Percentiles rank a stretch among this genome's conserved stretches.
Conservation (phyloP, 805 yeast genomes). For the Starmerella apis region DNA sequence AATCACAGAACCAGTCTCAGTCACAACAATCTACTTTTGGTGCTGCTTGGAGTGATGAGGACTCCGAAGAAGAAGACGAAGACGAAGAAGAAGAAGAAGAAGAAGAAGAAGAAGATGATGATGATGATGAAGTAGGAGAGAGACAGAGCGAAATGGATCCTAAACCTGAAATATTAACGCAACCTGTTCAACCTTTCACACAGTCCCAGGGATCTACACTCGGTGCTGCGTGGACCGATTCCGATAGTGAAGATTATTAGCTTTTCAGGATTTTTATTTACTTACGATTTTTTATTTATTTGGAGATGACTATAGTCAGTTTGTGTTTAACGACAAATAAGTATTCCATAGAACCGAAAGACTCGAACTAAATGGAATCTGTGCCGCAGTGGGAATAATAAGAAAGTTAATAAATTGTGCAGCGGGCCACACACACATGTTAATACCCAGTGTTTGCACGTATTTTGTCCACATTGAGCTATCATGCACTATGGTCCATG, state of each 20-base stretch:
- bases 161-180: too few relatives aligned
- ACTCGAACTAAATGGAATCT: slow-evolving; percentile 83
- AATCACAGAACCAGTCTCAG: not conserved
- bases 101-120: too few relatives aligned
- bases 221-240: not conserved
- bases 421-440: slow-evolving; percentile 86
- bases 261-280: not conserved
- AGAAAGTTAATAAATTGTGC: slow-evolving; percentile 73
- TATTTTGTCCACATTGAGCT: slow-evolving; percentile 52
- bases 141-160: too few relatives aligned
- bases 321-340: slow-evolving; percentile 67
- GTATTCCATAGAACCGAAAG: slow-evolving; percentile 93
- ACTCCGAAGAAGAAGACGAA: not conserved
- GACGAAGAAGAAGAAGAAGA: too few relatives aligned
- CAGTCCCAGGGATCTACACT: too few relatives aligned
- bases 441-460: slow-evolving; percentile 51
- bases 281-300: not conserved
- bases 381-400: slow-evolving; percentile 64
- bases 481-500: slow-evolving; percentile 47
- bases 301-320: not conserved
- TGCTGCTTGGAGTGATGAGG: slow-evolving; percentile 8
- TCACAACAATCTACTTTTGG: slow-evolving; percentile 14
- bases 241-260: not conserved
- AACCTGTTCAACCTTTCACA: too few relatives aligned
- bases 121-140: too few relatives aligned